Percentiles rank a stretch among this genome's conserved stretches.
Evolutionary conservation across 345 rosid genomes (phyloP).

Genomic region (Citrus unshiu): DNA sequence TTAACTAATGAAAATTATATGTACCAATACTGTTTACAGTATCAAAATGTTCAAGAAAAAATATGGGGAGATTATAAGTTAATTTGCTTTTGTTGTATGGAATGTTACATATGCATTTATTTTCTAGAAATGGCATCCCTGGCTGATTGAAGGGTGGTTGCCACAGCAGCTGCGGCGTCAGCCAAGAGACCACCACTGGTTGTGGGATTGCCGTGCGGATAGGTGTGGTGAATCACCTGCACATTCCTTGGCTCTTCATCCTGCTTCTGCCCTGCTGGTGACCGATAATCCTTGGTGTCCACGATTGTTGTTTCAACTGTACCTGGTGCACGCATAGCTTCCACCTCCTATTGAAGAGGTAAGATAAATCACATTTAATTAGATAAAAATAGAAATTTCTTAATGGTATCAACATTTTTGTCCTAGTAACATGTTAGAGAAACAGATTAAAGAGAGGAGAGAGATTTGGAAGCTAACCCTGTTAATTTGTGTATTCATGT

Average conservation of each 20-base stretch:
- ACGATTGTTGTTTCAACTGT: constrained; percentile 32
- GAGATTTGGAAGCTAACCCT: constrained; percentile 19
- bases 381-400: background rate
- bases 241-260: constrained; percentile 40
- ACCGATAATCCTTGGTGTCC: constrained; percentile 36
- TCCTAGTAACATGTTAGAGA: too few species aligned
- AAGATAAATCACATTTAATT: background rate
- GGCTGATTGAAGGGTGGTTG: constrained; percentile 51
- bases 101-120: background rate
- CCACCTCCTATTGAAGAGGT: constrained; percentile 22
- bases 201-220: constrained; percentile 1
- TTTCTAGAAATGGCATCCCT: constrained; percentile 40
- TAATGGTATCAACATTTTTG: background rate
- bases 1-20: background rate
- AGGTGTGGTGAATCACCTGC: constrained; percentile 42
- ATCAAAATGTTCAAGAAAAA: background rate
- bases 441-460: background rate
- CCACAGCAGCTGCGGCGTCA: constrained; percentile 59
- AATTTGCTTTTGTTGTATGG: background rate
- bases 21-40: background rate
- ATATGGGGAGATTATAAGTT: background rate
- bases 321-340: constrained; percentile 22
- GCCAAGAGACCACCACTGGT: constrained; percentile 61
- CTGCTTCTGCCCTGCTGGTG: constrained; percentile 49
- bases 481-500: constrained; percentile 24